These are phyloP conservation scores for Aspergillus calidoustus DNA, from an alignment of 2,329 filamentous ascomycete genomes.

Conservation along the genomic window DNA sequence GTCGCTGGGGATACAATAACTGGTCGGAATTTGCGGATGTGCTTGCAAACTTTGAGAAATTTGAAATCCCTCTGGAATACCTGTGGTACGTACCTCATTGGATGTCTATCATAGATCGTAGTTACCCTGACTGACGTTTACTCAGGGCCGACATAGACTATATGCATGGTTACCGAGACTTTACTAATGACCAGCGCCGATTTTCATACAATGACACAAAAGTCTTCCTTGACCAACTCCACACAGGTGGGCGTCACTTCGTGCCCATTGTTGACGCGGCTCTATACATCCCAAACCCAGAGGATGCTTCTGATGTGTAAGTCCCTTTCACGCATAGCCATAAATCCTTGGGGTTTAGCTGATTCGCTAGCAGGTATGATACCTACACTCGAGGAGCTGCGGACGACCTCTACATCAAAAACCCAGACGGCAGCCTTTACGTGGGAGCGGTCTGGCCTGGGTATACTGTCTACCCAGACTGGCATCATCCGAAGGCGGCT, in stretches of 20 bases:
- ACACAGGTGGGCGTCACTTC: slow-evolving; percentile 61
- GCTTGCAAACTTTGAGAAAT: slow-evolving; percentile 57
- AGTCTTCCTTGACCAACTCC: slow-evolving; percentile 58
- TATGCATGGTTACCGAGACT: slow-evolving; percentile 66
- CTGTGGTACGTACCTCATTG: slow-evolving; percentile 42
- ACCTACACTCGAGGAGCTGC: slow-evolving; percentile 57
- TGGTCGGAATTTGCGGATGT: slow-evolving; percentile 69
- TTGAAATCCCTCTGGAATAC: slow-evolving; percentile 61
- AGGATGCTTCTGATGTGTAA: slow-evolving; percentile 69
- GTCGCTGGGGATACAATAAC: slow-evolving; percentile 79
- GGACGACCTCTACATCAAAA: slow-evolving; percentile 56
- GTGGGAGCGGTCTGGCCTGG: slow-evolving; percentile 62
- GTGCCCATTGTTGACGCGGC: slow-evolving; percentile 65
- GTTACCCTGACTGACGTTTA: background rate
- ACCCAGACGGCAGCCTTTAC: slow-evolving; percentile 59
- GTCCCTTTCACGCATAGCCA: slow-evolving; percentile 38
- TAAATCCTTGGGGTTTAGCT: background rate
- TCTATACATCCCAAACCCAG: slow-evolving; percentile 74
- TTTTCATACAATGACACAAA: slow-evolving; percentile 56
- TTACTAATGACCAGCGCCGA: slow-evolving; percentile 59
- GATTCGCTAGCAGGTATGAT: slow-evolving; percentile 51
- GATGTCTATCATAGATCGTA: background rate
- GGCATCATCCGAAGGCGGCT: slow-evolving; percentile 62
- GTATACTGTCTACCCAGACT: slow-evolving; percentile 66
- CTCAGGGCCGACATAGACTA: slow-evolving; percentile 55